These are phyloP conservation scores for Margaritispora aquatica DNA, from an alignment of 495 filamentous ascomycete genomes.

Conservation along the genomic window DNA sequence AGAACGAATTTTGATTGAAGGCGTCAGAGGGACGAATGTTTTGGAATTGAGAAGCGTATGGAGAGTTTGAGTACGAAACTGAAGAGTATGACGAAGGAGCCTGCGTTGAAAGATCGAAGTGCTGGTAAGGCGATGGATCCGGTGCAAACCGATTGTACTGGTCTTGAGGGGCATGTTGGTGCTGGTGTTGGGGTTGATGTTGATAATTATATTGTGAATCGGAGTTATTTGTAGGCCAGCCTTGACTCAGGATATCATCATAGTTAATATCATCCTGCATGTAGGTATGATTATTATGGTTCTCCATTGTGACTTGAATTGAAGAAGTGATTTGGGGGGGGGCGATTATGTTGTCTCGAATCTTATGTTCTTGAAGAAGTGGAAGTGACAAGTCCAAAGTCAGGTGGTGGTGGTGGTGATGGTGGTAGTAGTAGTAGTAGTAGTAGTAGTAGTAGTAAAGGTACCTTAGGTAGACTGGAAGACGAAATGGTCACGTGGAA, in stretches of 20 bases:
- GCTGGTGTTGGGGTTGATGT: too few relatives aligned
- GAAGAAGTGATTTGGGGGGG: neutral
- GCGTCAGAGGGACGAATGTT: constrained; percentile 10
- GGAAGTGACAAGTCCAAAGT: too few relatives aligned
- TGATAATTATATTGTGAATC: constrained; percentile 5
- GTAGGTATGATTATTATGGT: constrained; percentile 14
- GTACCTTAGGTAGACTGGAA: too few relatives aligned
- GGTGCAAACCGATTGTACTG: constrained; percentile 29
- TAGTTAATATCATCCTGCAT: constrained; percentile 14
- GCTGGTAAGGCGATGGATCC: constrained; percentile 8
- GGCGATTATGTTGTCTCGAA: too few relatives aligned
- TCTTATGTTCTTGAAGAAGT: too few relatives aligned
- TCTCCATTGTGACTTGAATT: constrained; percentile 15
- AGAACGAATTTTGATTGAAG: constrained; percentile 9
- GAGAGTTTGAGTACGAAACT: constrained; percentile 14
- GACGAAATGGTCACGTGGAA: neutral
- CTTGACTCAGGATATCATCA: constrained; percentile 16
- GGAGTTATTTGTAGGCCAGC: constrained; percentile 9
- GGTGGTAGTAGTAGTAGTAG: too few relatives aligned
- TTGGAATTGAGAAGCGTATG: constrained; percentile 18
- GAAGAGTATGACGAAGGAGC: constrained; percentile 16
- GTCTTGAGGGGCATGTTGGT: constrained; percentile 12
- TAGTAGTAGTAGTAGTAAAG: too few relatives aligned
- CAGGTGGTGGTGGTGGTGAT: too few relatives aligned
- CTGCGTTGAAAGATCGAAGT: constrained; percentile 18